Percentiles rank a stretch among this genome's conserved stretches.
Conservation (phyloP, 495 filamentous ascomycete genomes). For the Penicillium alfredii region DNA sequence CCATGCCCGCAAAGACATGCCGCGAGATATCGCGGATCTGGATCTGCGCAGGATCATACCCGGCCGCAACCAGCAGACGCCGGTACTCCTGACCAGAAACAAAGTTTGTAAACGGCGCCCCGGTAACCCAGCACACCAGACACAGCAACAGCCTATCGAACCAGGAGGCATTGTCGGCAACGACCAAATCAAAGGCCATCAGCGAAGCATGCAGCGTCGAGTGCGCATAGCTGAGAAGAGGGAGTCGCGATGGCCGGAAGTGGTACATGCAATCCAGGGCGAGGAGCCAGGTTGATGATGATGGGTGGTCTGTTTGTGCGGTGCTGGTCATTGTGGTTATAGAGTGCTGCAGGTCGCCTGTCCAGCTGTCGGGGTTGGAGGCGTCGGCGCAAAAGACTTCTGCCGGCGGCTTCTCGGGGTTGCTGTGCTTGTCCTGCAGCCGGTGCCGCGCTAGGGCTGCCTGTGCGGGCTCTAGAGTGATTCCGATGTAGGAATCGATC, state of each 20-base stretch:
- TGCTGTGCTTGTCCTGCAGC: constrained; percentile 1
- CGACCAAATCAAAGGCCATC: constrained; percentile 38
- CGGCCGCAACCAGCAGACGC: constrained; percentile 35
- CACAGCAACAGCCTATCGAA: constrained; percentile 24
- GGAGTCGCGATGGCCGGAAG: constrained; percentile 40
- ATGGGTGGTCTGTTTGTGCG: neutral
- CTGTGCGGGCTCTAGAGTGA: constrained; percentile 34
- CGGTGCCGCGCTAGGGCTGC: constrained; percentile 24
- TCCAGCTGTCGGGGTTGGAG: constrained; percentile 25
- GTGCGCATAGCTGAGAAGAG: constrained; percentile 31
- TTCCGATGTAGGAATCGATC: constrained; percentile 37
- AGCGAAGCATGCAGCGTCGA: constrained; percentile 33
- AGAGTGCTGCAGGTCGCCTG: constrained; percentile 14
- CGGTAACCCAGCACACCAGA: constrained; percentile 26
- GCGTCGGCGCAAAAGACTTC: constrained; percentile 30
- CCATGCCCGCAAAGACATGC: constrained; percentile 38
- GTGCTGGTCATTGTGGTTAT: constrained; percentile 1
- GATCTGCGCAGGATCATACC: constrained; percentile 35
- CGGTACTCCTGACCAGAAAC: constrained; percentile 55
- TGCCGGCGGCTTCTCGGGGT: constrained; percentile 4
- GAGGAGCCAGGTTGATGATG: constrained; percentile 34
- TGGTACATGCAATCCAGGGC: constrained; percentile 48
- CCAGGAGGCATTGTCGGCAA: constrained; percentile 16
- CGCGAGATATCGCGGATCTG: constrained; percentile 39
- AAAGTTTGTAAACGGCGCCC: constrained; percentile 33